Base-by-base conservation (phyloP, 768 basidiomycete species). In the Coprinopsis marcescibilis region DNA sequence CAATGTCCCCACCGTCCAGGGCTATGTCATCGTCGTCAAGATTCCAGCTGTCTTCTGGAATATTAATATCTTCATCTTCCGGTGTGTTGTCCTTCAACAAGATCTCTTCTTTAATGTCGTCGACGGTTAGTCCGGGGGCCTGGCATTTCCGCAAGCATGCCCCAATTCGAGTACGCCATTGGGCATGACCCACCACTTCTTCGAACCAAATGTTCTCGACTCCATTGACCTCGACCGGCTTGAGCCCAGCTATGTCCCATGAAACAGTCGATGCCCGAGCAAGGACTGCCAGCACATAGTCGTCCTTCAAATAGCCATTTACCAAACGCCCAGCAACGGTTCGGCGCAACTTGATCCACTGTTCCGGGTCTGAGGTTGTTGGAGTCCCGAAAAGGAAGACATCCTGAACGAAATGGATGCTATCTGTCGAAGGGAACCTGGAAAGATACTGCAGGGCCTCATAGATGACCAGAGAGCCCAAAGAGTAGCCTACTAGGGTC, bases 311-410 rank as follows among this genome's bases (percentile, higher is more conserved):
- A 57, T 76, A 79, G 2, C 74, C 77, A 54, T 81, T 80, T 17
- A 80, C 73, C 5, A 80, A 55, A 27, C 78, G 62, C 12, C 78
- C 78, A 4, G 71, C 60, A 11, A 73, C 75, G 32, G 79, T 60
- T 4, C 77, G 63, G 2, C 78, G 67, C 15, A 73, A 64, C 23
- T 68, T 61, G 1, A 71, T 48, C 79, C 79, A 81, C 11, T 62
- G 52, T 3, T 48, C 53, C 13, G 58, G 51, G 49, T 76, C 70
- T 4, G 65, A 64, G 7, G 72, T 55, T 2, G 66, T 62, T 2
- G 80, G 78, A 2, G 71, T 66, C 4, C 80, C 79, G 52, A 77
- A 77, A 7, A 80, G 59, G 50, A 64, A 80, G 5, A 77, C 77
- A 54, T 79, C 76, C 46, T 81, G 69, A 15, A 80, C 62, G 15